Evolutionary conservation across 2,329 filamentous ascomycete species (phyloP).

Genomic region (Ophiostoma pallidulum): DNA sequence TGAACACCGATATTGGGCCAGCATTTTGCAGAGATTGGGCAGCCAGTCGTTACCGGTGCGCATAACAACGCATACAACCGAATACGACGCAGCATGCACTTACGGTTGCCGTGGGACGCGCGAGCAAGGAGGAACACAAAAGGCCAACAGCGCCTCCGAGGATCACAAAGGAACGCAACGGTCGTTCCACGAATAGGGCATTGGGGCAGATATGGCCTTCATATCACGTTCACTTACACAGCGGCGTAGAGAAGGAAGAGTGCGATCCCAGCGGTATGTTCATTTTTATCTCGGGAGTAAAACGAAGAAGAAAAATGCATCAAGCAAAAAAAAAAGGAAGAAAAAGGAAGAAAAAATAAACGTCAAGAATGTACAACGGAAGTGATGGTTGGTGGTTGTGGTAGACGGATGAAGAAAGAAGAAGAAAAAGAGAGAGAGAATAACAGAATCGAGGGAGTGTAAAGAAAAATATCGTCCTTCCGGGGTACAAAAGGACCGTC

Average conservation of each 20-base stretch:
- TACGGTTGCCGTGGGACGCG: too few species aligned
- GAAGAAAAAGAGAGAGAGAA: constrained; percentile 1
- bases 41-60: background rate
- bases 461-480: background rate
- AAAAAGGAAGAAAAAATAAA: constrained; percentile 5
- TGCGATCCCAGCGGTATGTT: too few species aligned
- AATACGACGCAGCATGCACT: too few species aligned
- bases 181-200: too few species aligned
- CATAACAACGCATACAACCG: constrained; percentile 4
- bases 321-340: background rate
- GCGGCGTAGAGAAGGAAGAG: too few species aligned
- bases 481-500: too few species aligned
- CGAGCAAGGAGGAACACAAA: too few species aligned
- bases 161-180: too few species aligned
- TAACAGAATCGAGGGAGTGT: constrained; percentile 1
- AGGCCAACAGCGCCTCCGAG: too few species aligned
- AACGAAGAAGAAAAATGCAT: background rate
- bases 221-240: too few species aligned
- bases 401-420: background rate
- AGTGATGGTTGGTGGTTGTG: background rate
- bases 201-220: too few species aligned
- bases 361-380: constrained; percentile 3
- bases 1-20: constrained; percentile 2
- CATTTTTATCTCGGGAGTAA: background rate
- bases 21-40: too few species aligned